Conservation (phyloP, 2,329 filamentous ascomycete genomes). For the Xylariomycetidae sp. region DNA sequence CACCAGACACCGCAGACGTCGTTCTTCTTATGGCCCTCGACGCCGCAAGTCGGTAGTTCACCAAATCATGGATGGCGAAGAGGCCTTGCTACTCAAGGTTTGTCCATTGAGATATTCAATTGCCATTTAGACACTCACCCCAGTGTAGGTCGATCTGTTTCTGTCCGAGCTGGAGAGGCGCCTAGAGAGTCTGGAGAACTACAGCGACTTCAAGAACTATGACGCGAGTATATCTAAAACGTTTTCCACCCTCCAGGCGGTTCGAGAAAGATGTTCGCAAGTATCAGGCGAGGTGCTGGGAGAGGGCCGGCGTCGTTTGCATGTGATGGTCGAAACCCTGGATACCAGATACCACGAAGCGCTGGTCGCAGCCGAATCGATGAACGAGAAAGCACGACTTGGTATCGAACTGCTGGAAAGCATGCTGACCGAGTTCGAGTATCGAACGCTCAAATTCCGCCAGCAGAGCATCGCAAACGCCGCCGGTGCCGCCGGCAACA, state of each 20-base stretch:
- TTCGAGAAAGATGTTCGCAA: conserved; percentile 80
- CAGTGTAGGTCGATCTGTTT: conserved; percentile 65
- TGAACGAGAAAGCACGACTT: conserved; percentile 87
- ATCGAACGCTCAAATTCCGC: conserved; percentile 70
- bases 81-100: conserved; percentile 54
- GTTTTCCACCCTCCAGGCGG: conserved; percentile 78
- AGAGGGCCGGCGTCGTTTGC: conserved; percentile 74
- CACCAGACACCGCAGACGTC: conserved; percentile 40
- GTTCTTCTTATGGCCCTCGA: conserved; percentile 50
- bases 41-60: conserved; percentile 53
- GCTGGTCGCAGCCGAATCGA: conserved; percentile 72
- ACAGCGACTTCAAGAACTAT: conserved; percentile 68
- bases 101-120: not conserved
- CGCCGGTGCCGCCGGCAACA: conserved; percentile 60
- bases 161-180: conserved; percentile 80
- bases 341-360: conserved; percentile 85
- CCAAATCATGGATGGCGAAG: conserved; percentile 57
- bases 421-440: conserved; percentile 81
- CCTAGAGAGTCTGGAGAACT: conserved; percentile 82
- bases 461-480: conserved; percentile 65
- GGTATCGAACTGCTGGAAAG: conserved; percentile 81
- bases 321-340: conserved; percentile 87
- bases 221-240: conserved; percentile 80
- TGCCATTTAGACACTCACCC: not conserved
- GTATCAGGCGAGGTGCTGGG: conserved; percentile 88